Base-by-base conservation (phyloP, 306 rosid species). In the Biancaea sappan region DNA sequence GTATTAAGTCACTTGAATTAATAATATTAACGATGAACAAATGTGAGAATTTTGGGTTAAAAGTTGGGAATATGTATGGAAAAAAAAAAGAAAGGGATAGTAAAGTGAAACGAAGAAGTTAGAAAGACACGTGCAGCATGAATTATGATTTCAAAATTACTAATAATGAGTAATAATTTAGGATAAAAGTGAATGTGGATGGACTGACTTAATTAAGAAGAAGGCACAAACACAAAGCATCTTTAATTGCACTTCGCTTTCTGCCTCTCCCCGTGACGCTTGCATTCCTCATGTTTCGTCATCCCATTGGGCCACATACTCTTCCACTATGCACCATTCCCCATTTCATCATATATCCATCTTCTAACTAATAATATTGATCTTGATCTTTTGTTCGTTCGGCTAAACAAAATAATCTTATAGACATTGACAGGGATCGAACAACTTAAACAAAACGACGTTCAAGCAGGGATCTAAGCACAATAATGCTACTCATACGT, bases 121-220 rank as follows among this genome's bases (percentile, higher is more conserved):
- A 47, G 43, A 52, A 11, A 68, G 75, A 48, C 80, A 76, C 66
- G 82, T 77, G 85, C 54, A 57, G 51, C 68, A 40, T 12, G 75
- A 46, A 58, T 72, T 72, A 46, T 82, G 77, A 61, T 77, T 68
- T 57, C 68, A 74, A 64, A 64, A 78, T 75, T 29, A 43, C 22
- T 52, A 47, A 10, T 58, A 34, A 66, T 47, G 71, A 47, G 57
- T 24, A 57, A 70, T 77, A 22, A 78, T 77, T 58, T 34, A 50
- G 77, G 52, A 52, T 78, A 74, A 74, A 75, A 81, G 80, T 46
- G 13, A n/a, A 51, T 5, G 41, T 5, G n/a, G n/a, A n/a, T n/a
- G n/a, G n/a, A n/a, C n/a, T n/a, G n/a, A 0, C 15, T 58, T 57
- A 2, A 57, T 28, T 53, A 53, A 1, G 13, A 13, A 43, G 1